Percentiles rank a stretch among this genome's conserved stretches.
These are phyloP conservation scores for Suillus placidus DNA, from an alignment of 768 basidiomycete genomes.

Conservation along the genomic window DNA sequence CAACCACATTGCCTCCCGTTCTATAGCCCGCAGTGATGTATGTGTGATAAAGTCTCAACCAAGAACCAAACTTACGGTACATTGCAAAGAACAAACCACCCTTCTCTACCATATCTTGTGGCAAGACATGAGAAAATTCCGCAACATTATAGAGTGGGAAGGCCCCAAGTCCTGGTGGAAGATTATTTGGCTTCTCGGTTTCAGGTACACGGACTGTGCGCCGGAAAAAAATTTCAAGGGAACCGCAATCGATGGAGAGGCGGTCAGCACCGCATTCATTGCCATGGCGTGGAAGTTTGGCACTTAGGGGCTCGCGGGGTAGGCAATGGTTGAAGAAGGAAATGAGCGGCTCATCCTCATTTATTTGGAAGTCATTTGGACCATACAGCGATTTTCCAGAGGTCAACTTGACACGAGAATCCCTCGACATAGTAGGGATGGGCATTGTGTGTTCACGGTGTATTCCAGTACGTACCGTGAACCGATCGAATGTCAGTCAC, in stretches of 20 bases:
- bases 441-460: no score
- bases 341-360: background rate
- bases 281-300: background rate
- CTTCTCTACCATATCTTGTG: constrained; percentile 21
- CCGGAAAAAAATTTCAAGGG: background rate
- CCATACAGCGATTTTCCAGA: background rate
- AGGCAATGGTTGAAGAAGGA: background rate
- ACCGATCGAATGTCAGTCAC: background rate
- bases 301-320: background rate
- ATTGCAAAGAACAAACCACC: constrained; percentile 30
- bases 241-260: constrained; percentile 1
- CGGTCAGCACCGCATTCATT: background rate
- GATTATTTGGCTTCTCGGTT: background rate
- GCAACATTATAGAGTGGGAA: constrained; percentile 21
- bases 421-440: background rate
- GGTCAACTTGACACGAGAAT: background rate
- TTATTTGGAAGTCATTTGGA: background rate
- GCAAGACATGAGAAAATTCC: constrained; percentile 18
- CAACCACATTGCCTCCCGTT: constrained; percentile 35
- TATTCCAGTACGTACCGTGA: no score
- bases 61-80: constrained; percentile 5
- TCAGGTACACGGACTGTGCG: constrained; percentile 4
- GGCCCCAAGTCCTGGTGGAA: background rate
- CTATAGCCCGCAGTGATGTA: constrained; percentile 28
- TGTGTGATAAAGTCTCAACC: background rate